Evolutionary conservation across 2,329 filamentous ascomycete genomes (phyloP).

Genomic region (Hirsutella thompsonii): DNA sequence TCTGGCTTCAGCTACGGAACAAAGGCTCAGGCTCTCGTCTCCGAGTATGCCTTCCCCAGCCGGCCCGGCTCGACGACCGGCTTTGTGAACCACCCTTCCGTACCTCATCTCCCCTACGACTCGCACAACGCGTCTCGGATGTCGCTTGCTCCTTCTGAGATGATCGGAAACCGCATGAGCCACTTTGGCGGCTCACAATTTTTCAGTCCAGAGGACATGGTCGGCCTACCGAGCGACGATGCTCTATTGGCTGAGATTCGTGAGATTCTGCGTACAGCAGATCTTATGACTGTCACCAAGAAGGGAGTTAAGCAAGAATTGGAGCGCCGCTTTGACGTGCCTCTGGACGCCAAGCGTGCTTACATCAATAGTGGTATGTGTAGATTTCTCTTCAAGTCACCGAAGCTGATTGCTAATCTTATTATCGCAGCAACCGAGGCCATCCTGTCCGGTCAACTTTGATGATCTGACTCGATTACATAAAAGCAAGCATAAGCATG

Average conservation of each 20-base stretch:
- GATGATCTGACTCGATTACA: slow-evolving; percentile 11
- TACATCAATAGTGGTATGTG: slow-evolving; percentile 87
- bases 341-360: slow-evolving; percentile 73
- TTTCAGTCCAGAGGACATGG: slow-evolving; percentile 53
- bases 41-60: slow-evolving; percentile 57
- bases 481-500: neutral
- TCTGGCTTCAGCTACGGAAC: slow-evolving; percentile 94
- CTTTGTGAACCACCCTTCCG: slow-evolving; percentile 20
- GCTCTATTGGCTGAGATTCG: slow-evolving; percentile 85
- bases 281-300: slow-evolving; percentile 97
- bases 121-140: slow-evolving; percentile 47
- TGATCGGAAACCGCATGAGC: slow-evolving; percentile 44
- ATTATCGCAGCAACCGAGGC: slow-evolving; percentile 54
- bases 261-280: slow-evolving; percentile 80
- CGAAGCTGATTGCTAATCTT: neutral
- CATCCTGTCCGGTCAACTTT: slow-evolving; percentile 64
- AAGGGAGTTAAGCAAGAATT: slow-evolving; percentile 94
- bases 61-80: slow-evolving; percentile 43
- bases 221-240: slow-evolving; percentile 74
- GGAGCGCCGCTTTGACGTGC: slow-evolving; percentile 78
- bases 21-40: slow-evolving; percentile 53
- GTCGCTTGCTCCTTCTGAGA: slow-evolving; percentile 68
- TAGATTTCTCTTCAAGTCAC: neutral
- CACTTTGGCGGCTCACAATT: slow-evolving; percentile 48
- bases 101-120: slow-evolving; percentile 40